Conservation (phyloP, 495 filamentous ascomycete species). For the Neurospora sublineolata region DNA sequence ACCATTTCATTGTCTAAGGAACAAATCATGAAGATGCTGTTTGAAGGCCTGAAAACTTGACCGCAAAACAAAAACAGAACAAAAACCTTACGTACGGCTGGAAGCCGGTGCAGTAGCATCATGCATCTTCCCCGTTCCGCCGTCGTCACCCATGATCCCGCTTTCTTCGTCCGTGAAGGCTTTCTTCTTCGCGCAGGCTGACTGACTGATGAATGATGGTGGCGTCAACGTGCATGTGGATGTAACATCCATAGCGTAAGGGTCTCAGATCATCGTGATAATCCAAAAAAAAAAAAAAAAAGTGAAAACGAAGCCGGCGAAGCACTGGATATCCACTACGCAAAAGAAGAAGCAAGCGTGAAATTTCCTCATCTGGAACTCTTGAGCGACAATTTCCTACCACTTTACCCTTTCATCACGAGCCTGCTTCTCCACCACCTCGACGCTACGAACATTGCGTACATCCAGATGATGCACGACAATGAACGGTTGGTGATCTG, state of each 20-base stretch:
- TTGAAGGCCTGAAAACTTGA: neutral
- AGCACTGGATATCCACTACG: neutral
- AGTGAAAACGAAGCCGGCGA: slow-evolving; percentile 3
- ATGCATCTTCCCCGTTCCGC: slow-evolving; percentile 19
- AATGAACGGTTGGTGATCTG: slow-evolving; percentile 2
- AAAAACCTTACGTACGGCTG: neutral
- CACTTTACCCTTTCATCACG: neutral
- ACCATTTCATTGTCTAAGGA: slow-evolving; percentile 4
- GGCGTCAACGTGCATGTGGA: neutral
- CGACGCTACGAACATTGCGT: neutral
- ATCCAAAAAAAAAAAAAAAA: neutral
- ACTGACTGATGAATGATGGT: neutral
- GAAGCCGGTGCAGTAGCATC: slow-evolving; percentile 17
- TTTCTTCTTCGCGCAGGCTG: neutral
- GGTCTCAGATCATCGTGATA: neutral
- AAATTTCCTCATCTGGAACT: neutral
- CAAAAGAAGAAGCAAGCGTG: neutral
- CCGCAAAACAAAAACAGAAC: neutral
- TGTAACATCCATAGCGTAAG: neutral
- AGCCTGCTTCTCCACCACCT: neutral
- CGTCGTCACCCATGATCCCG: neutral
- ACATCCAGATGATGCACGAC: neutral
- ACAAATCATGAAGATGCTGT: neutral
- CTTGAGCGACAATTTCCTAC: neutral
- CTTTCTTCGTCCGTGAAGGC: neutral